Base-by-base conservation (phyloP, 306 rosid genomes). In the Erythrophleum fordii region DNA sequence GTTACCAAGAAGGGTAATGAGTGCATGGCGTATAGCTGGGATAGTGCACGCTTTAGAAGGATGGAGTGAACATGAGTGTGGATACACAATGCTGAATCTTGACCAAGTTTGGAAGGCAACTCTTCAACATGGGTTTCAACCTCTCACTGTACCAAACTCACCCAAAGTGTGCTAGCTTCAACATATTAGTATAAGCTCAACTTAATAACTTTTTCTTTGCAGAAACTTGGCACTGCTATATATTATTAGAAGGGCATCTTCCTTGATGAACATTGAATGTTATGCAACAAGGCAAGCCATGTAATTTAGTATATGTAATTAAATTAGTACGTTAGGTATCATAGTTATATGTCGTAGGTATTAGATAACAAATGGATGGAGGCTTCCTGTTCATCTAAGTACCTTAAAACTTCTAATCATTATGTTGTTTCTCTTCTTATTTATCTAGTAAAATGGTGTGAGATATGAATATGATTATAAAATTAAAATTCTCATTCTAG, bases 1-100 rank as follows among this genome's bases (percentile, higher is more conserved):
- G 97, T 53, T 95, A 78, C 83, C 89, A 80, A 90, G 88, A 81
- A 90, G 88, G 78, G 94, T 86, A 45, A 95, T 95, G 97, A 95
- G 95, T 76, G 97, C 91, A n/a, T 89, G 97, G 88, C 89, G 97
- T 16, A 73, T 90, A 42, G 97, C 90, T 0, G 97, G 94, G 0
- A 84, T 90, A 51, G 75, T 95, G 39, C 94, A 95, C 46, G 88
- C 83, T 3, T 61, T 90, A 20, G 96, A 93, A 85, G 92, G 87
- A 6, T 90, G 94, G 97, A 86, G 41, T 9, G 92, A 84, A 52
- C 88, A 95, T 41, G 95, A 93, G 37, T 90, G 94, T 3, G 95
- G 94, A 1, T 23, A 81, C 45, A 51, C 73, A 23, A 83, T 88
- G 86, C 75, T 78, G 0, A 72, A 89, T 66, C 26, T 86, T 17